Conservation (phyloP, 140 eudicot genomes). For the Oenanthe javanica region DNA sequence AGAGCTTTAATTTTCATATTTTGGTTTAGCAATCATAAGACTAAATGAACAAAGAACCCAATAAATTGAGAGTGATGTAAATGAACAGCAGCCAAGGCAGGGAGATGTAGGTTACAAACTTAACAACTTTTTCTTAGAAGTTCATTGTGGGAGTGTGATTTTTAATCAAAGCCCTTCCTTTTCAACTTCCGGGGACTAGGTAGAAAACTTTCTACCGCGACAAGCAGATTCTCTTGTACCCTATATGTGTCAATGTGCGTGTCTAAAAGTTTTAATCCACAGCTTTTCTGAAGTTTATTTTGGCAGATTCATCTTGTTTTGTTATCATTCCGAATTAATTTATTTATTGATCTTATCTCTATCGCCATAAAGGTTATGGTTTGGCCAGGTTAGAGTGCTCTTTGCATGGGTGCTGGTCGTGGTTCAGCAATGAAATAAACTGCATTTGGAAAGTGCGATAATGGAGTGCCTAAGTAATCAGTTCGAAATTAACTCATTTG, state of each 20-base stretch:
- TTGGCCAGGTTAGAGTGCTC: background rate
- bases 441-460: background rate
- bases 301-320: background rate
- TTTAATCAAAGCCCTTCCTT: background rate
- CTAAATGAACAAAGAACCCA: background rate
- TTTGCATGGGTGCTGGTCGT: constrained; percentile 1
- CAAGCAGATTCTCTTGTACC: background rate
- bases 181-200: background rate
- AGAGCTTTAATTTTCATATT: background rate
- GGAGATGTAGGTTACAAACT: background rate
- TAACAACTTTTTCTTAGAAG: background rate
- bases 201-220: background rate
- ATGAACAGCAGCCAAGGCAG: background rate
- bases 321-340: background rate
- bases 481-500: background rate
- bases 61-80: background rate
- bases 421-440: background rate
- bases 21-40: background rate
- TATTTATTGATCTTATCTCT: background rate
- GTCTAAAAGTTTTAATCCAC: background rate
- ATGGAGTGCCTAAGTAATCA: constrained; percentile 1
- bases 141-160: background rate
- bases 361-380: background rate
- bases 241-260: background rate
- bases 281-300: background rate